Percentiles rank a stretch among this genome's conserved stretches.
Evolutionary conservation across 2,329 filamentous ascomycete species (phyloP).

Genomic region (Colletotrichum neosansevieriae): DNA sequence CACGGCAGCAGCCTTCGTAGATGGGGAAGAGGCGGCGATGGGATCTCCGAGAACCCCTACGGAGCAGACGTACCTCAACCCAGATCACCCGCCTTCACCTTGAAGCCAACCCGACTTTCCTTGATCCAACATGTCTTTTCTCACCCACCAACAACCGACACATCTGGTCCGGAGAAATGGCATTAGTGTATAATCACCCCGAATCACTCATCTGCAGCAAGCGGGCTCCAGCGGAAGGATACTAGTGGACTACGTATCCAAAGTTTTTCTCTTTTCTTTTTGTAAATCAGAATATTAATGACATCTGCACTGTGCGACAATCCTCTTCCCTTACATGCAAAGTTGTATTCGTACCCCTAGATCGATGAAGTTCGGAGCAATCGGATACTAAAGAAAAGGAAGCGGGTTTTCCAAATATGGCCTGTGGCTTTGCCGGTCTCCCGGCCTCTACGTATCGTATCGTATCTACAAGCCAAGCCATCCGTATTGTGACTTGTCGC

Average conservation of each 20-base stretch:
- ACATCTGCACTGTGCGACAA: neutral
- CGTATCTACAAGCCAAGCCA: neutral
- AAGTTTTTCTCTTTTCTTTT: no score
- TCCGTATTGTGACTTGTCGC: conserved; percentile 1
- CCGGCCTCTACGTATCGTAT: no score
- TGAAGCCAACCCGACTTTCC: neutral
- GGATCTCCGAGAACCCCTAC: conserved; percentile 28
- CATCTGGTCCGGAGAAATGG: neutral
- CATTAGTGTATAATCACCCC: conserved; percentile 1
- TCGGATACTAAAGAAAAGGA: neutral
- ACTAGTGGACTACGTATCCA: no score
- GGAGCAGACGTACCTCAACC: conserved; percentile 27
- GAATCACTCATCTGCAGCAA: neutral
- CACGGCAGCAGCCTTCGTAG: conserved; percentile 34
- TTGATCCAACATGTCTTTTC: no score
- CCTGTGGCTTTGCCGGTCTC: no score
- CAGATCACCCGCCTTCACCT: conserved; percentile 16
- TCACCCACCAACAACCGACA: no score
- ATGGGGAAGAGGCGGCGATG: conserved; percentile 14
- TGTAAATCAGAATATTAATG: neutral
- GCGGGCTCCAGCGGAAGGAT: neutral
- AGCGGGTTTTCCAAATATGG: no score
- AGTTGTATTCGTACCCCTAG: neutral
- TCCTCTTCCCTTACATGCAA: neutral
- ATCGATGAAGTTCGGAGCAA: conserved; percentile 8